These are phyloP conservation scores for Pichia ethanolica DNA, from an alignment of 805 yeast genomes.

Conservation along the genomic window DNA sequence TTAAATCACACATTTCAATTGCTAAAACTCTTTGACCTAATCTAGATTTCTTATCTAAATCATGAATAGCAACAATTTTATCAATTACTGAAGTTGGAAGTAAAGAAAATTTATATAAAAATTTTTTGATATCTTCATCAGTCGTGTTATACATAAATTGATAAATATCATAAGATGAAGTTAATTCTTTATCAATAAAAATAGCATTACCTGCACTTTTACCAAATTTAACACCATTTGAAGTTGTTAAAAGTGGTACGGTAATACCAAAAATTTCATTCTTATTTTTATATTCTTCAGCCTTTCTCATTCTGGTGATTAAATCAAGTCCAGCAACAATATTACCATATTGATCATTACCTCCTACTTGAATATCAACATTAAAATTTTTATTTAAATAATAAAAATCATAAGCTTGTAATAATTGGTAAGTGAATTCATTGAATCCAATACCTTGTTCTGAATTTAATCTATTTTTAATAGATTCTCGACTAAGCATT, in stretches of 20 bases:
- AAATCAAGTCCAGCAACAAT: slow-evolving; percentile 93
- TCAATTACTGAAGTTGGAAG: slow-evolving; percentile 59
- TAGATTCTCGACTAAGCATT: slow-evolving; percentile 86
- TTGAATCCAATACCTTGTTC: slow-evolving; percentile 83
- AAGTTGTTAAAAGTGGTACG: slow-evolving; percentile 81
- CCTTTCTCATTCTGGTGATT: slow-evolving; percentile 47
- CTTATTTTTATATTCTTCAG: slow-evolving; percentile 9
- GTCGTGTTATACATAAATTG: slow-evolving; percentile 77
- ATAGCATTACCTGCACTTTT: slow-evolving; percentile 96
- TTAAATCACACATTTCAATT: slow-evolving; percentile 73
- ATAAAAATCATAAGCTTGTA: slow-evolving; percentile 92
- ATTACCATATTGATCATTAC: slow-evolving; percentile 98
- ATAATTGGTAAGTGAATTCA: slow-evolving; percentile 86
- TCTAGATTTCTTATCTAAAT: slow-evolving; percentile 51
- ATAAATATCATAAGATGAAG: slow-evolving; percentile 74
- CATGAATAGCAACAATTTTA: slow-evolving; percentile 45
- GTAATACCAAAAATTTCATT: slow-evolving; percentile 64
- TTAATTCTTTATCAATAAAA: slow-evolving; percentile 67
- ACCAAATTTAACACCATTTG: slow-evolving; percentile 90
- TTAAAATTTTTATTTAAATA: slow-evolving; percentile 54
- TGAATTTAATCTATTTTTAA: slow-evolving; percentile 61
- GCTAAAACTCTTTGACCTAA: slow-evolving; percentile 76
- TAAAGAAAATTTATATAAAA: slow-evolving; percentile 72
- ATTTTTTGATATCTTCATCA: slow-evolving; percentile 64
- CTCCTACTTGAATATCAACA: slow-evolving; percentile 82